phyloP scores from a whole-genome alignment of 2,329 filamentous ascomycete genomes.

The Hypoxylon sp. region DNA sequence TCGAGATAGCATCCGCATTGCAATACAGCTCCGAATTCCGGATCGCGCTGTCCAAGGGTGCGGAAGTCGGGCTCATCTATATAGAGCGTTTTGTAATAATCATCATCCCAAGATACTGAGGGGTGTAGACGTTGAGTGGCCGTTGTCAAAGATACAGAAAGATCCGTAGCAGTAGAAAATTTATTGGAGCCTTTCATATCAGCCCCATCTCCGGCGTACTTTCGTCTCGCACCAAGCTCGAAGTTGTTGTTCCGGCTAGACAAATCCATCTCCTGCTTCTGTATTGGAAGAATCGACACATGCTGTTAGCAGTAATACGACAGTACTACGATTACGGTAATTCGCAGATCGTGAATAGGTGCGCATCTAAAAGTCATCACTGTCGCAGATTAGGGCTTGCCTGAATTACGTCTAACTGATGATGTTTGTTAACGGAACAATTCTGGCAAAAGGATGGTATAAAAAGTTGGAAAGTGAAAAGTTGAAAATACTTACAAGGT shows the following conservation, averaged over 20 bases:
- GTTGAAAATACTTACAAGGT: not conserved
- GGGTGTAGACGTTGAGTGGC: not conserved
- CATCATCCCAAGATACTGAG: slow-evolving; percentile 35
- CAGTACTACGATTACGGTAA: not conserved
- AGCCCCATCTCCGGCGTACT: slow-evolving; percentile 43
- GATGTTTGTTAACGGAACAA: not conserved
- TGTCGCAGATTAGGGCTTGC: not conserved
- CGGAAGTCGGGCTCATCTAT: slow-evolving; percentile 48
- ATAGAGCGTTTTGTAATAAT: slow-evolving; percentile 51
- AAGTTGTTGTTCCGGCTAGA: not conserved
- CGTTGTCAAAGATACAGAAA: not conserved
- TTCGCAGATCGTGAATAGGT: not conserved
- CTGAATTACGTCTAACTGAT: not conserved
- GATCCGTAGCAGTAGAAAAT: slow-evolving; percentile 1
- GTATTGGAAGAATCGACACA: slow-evolving; percentile 11
- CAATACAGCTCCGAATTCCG: slow-evolving; percentile 51
- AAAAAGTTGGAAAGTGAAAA: slow-evolving; percentile 3
- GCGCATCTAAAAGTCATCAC: not conserved
- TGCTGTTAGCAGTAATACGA: slow-evolving; percentile 3
- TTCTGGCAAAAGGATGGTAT: not conserved
- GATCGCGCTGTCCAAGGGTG: slow-evolving; percentile 47
- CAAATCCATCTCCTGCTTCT: slow-evolving; percentile 27
- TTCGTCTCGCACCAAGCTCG: slow-evolving; percentile 47
- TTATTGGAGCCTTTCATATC: slow-evolving; percentile 16
- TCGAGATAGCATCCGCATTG: slow-evolving; percentile 70